Evolutionary conservation across 805 yeast species (phyloP).

Genomic region (Starmerella cellae): DNA sequence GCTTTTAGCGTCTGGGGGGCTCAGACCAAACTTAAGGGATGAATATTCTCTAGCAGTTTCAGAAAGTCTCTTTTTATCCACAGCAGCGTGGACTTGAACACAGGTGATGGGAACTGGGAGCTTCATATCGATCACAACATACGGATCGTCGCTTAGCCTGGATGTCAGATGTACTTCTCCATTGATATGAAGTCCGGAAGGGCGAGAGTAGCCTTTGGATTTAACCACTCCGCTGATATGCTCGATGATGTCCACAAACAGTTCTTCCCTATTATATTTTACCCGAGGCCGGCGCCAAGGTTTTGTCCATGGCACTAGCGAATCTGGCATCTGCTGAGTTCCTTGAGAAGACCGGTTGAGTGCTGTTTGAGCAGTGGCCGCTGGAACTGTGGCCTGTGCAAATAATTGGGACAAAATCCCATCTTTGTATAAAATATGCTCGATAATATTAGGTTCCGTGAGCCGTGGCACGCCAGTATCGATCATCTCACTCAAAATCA

Average conservation of each 20-base stretch:
- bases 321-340: constrained; percentile 6
- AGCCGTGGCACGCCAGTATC: constrained; percentile 64
- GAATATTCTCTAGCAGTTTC: not conserved
- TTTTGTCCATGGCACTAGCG: constrained; percentile 15
- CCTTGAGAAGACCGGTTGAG: not conserved
- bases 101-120: constrained; percentile 8
- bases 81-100: constrained; percentile 49
- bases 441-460: constrained; percentile 56
- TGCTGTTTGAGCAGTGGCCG: not conserved
- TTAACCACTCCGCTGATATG: constrained; percentile 39
- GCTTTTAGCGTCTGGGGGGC: constrained; percentile 80
- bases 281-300: constrained; percentile 76
- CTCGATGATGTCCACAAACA: constrained; percentile 74
- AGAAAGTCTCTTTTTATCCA: constrained; percentile 31
- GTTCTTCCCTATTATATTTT: constrained; percentile 66
- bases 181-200: constrained; percentile 30
- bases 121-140: constrained; percentile 43
- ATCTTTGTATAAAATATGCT: constrained; percentile 56
- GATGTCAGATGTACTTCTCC: constrained; percentile 56
- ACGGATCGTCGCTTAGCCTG: constrained; percentile 67
- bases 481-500: constrained; percentile 62
- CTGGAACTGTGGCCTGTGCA: constrained; percentile 8
- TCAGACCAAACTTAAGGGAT: constrained; percentile 32
- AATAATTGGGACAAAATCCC: constrained; percentile 15
- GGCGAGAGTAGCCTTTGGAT: constrained; percentile 18